These are phyloP conservation scores for Dryas drummondii DNA, from an alignment of 306 rosid genomes.

Conservation along the genomic window DNA sequence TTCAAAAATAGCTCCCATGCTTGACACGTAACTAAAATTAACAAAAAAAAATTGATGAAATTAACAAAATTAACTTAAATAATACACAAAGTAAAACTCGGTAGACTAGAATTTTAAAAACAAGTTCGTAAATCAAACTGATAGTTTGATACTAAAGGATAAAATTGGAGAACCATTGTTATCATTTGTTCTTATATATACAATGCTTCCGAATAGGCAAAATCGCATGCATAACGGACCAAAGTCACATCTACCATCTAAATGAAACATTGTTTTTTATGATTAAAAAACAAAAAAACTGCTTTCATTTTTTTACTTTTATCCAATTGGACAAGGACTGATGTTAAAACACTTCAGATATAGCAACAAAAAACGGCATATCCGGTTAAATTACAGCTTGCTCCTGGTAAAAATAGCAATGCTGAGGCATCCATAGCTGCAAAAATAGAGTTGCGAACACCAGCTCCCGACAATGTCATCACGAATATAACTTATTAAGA, in stretches of 20 bases:
- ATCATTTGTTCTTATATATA: too few relatives aligned
- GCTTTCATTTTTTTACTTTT: neutral
- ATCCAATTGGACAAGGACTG: neutral
- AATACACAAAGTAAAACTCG: too few relatives aligned
- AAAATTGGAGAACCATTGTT: too few relatives aligned
- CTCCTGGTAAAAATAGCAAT: neutral
- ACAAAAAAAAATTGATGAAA: too few relatives aligned
- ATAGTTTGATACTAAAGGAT: too few relatives aligned
- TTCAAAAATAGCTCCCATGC: too few relatives aligned
- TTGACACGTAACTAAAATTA: too few relatives aligned
- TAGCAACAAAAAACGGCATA: neutral
- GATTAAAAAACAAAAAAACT: neutral
- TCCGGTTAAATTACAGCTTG: neutral
- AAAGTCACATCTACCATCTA: neutral
- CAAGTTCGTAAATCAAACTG: too few relatives aligned
- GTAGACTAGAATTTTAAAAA: too few relatives aligned
- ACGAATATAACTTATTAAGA: constrained; percentile 66
- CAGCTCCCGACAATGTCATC: constrained; percentile 25
- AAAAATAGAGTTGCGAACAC: neutral
- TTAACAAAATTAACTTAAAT: too few relatives aligned
- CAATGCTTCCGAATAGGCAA: neutral
- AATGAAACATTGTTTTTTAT: neutral
- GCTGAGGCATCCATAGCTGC: constrained; percentile 5
- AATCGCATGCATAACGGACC: neutral
- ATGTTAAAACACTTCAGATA: neutral